Percentiles rank a stretch among this genome's conserved stretches.
Conservation (phyloP, 306 rosid genomes). For the Casuarina equisetifolia region DNA sequence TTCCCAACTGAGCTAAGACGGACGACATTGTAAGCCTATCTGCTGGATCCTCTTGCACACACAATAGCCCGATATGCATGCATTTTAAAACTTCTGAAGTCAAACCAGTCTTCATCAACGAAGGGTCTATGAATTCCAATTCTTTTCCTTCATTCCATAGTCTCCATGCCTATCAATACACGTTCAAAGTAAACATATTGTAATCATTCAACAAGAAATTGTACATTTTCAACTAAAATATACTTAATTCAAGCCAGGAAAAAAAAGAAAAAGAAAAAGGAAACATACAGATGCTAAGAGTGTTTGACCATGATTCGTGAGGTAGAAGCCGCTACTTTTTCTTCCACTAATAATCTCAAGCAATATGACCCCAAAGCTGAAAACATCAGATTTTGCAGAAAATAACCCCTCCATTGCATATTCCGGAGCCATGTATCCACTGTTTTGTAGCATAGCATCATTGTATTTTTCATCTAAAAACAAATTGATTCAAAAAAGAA, state of each 20-base stretch:
- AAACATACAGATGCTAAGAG: slow-evolving; percentile 37
- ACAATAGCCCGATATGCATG: slow-evolving; percentile 51
- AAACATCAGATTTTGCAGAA: slow-evolving; percentile 45
- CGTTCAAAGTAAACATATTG: no score
- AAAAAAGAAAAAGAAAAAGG: background rate
- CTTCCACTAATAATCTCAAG: slow-evolving; percentile 45
- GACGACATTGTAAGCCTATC: slow-evolving; percentile 55
- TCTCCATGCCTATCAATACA: slow-evolving; percentile 46
- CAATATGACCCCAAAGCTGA: slow-evolving; percentile 44
- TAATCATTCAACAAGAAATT: background rate
- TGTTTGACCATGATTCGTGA: slow-evolving; percentile 30
- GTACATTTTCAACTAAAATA: background rate
- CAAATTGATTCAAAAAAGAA: background rate
- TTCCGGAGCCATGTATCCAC: slow-evolving; percentile 60
- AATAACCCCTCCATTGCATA: slow-evolving; percentile 48
- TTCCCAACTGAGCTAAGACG: slow-evolving; percentile 43
- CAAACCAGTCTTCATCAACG: slow-evolving; percentile 22
- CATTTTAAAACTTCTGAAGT: slow-evolving; percentile 33
- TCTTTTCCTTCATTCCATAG: slow-evolving; percentile 49
- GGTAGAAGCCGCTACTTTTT: slow-evolving; percentile 33
- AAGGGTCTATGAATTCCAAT: slow-evolving; percentile 45
- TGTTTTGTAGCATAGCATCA: background rate
- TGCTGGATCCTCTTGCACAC: slow-evolving; percentile 53
- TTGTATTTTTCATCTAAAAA: no score
- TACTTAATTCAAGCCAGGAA: background rate